Evolutionary conservation across 1,284 basidiomycete genomes (phyloP), one percentile per base, ranked within the genome.

Genomic region (Cutaneotrichosporon sp.): DNA sequence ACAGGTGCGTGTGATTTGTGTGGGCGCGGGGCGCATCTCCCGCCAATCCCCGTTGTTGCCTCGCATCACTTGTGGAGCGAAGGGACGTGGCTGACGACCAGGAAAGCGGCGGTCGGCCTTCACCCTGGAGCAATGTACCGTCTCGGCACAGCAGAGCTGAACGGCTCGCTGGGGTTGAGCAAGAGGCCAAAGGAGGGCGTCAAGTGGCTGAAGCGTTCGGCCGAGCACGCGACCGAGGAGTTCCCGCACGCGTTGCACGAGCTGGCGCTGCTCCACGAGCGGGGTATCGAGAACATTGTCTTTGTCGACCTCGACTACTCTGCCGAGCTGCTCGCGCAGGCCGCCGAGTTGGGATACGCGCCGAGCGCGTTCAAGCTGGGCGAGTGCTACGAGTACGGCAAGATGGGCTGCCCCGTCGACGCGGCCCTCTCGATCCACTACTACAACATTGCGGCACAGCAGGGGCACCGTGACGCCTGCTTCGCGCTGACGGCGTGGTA

Each of bases 401-500:
- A 94, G 83, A 91, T 98, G 88, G 94, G 93, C 16, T 99, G 95
- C 73, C 95, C 95, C n/a, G 91, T 95, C 75, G 95, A 99, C 77
- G 87, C 94, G 1, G 95, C 97, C 20, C 83, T 99, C 61, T 95
- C 91, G 54, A 99, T 99, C 72, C 95, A 99, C 81, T 99, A 98
- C 81, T 99, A 99, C 93, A 95, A 97, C 74, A 97, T 97, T 69
- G 94, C 95, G 25, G 97, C 95, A 2, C 95, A 98, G 78, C 95
- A 98, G 81, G 89, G 89, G 71, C 97, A 99, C 76, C 89, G 90
- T 20, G 95, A 99, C 74, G 94, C 95, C 0, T 98, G 95, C 79
- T 99, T 99, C 76, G 95, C 95, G 3, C 84, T 99, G 36, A 98
- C 95, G 11, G 95, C 95, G 10, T 99, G 95, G 95, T 99, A 99